Evolutionary conservation across 768 basidiomycete genomes (phyloP).

Genomic region (Pulveroboletus sp.): DNA sequence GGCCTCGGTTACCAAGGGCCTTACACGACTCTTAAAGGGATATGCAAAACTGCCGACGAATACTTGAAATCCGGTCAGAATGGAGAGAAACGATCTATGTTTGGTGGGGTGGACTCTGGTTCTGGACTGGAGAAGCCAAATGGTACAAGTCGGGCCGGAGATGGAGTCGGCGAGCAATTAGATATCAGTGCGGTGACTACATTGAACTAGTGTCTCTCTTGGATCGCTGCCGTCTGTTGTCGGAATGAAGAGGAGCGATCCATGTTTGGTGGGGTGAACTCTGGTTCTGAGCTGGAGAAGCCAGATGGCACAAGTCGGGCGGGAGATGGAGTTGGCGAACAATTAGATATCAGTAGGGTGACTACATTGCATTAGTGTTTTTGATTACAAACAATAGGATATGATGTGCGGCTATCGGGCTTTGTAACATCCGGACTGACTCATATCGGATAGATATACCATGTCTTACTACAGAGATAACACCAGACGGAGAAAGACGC

Average conservation of each 20-base stretch:
- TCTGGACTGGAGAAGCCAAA: constrained; percentile 29
- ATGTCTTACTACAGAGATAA: no score
- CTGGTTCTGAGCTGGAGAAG: constrained; percentile 33
- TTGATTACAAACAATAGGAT: background rate
- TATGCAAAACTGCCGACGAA: constrained; percentile 54
- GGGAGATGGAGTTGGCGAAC: constrained; percentile 25
- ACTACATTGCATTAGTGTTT: constrained; percentile 18
- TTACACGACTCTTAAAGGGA: constrained; percentile 54
- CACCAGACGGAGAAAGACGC: no score
- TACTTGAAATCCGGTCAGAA: constrained; percentile 35
- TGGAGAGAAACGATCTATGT: constrained; percentile 36
- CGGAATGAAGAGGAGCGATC: constrained; percentile 37
- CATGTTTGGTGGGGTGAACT: constrained; percentile 41
- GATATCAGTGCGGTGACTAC: constrained; percentile 14
- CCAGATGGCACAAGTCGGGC: constrained; percentile 26
- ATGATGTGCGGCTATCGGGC: no score
- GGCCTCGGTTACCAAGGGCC: constrained; percentile 59
- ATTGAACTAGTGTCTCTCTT: constrained; percentile 15
- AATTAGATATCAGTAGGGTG: constrained; percentile 11
- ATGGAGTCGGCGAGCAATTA: constrained; percentile 21
- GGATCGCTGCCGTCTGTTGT: background rate
- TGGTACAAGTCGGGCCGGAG: constrained; percentile 25
- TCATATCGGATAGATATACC: no score
- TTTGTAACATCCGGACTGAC: no score
- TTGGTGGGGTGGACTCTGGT: constrained; percentile 44